Percentiles rank a stretch among this genome's conserved stretches.
phyloP scores from a whole-genome alignment of 768 basidiomycete genomes.

The Kwoniella bestiolae region DNA sequence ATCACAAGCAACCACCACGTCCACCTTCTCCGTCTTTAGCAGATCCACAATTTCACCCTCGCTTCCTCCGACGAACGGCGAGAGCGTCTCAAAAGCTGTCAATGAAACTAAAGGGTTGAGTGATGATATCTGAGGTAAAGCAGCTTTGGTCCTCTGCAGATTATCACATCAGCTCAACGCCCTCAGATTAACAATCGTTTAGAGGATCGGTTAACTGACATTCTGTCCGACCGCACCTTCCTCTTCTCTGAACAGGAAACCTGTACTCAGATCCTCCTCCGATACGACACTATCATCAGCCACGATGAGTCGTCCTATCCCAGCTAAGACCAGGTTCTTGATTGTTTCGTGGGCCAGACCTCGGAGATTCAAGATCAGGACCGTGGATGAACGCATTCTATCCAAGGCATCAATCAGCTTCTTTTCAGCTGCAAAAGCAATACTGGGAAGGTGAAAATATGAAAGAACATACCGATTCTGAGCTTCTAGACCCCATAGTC shows the following conservation, averaged over 20 bases:
- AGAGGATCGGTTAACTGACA: constrained; percentile 60
- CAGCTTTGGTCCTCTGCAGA: constrained; percentile 78
- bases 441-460: background rate
- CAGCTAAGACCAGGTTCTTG: constrained; percentile 97
- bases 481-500: constrained; percentile 96
- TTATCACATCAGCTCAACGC: constrained; percentile 7
- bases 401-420: constrained; percentile 4
- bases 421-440: background rate
- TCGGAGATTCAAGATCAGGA: constrained; percentile 75
- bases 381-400: constrained; percentile 92
- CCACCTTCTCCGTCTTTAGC: constrained; percentile 57
- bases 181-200: constrained; percentile 1
- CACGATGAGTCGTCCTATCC: constrained; percentile 86
- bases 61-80: constrained; percentile 62
- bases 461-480: constrained; percentile 76
- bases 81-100: constrained; percentile 68
- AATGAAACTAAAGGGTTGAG: constrained; percentile 91
- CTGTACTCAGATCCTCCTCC: constrained; percentile 85
- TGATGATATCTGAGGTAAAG: constrained; percentile 79
- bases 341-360: constrained; percentile 91
- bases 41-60: constrained; percentile 49
- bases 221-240: constrained; percentile 78
- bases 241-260: constrained; percentile 91
- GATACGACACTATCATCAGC: constrained; percentile 75
- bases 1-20: constrained; percentile 88